Evolutionary conservation across 192 early-diverging fungal species (phyloP), one percentile per base, ranked within the genome.

Genomic region (Coemansia sp.): DNA sequence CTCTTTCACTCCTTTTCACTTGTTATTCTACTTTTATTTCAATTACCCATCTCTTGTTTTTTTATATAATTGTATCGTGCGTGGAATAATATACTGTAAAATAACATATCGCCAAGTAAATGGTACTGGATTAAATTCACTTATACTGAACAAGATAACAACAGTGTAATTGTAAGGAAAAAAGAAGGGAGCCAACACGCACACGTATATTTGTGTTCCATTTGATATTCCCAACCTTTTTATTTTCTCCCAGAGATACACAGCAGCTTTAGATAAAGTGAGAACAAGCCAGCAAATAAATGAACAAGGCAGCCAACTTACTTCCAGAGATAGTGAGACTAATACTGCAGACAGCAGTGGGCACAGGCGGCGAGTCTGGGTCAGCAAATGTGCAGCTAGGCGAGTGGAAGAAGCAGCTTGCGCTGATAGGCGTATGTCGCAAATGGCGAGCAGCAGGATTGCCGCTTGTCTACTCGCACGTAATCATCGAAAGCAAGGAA

Each of bases 331-430:
- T 59, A 40, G 39, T 59, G 1, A n/a, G 38, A 4, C 16, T 59
- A 14, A 59, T 59, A 59, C 20, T 65, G 16, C 51, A 37, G 17
- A 32, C 37, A 48, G 46, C 63, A n/a, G 41, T 37, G 41, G 38
- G 12, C 20, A 16, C 37, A 40, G 20, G 1, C 22, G 22, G 8
- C 20, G 51, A 54, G 25, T 25, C 25, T 25, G 25, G 25, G 1
- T 25, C 25, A 25, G 25, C 25, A 25, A 25, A 25, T 25, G 25
- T 48, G 46, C 46, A 48, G 5, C 42, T 66, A 12, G 17, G 12
- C 2, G 58, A 72, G 5, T 72, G 70, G 70, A 72, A 65, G 39
- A 38, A 44, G 32, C 57, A 62, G 12, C 64, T 66, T 22, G 19
- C 58, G n/a, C 48, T 72, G 38, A 38, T 72, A 4, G 46, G 63